These are phyloP conservation scores for Pittosporum tobira DNA, from an alignment of 129 eudicot genomes.

Conservation along the genomic window DNA sequence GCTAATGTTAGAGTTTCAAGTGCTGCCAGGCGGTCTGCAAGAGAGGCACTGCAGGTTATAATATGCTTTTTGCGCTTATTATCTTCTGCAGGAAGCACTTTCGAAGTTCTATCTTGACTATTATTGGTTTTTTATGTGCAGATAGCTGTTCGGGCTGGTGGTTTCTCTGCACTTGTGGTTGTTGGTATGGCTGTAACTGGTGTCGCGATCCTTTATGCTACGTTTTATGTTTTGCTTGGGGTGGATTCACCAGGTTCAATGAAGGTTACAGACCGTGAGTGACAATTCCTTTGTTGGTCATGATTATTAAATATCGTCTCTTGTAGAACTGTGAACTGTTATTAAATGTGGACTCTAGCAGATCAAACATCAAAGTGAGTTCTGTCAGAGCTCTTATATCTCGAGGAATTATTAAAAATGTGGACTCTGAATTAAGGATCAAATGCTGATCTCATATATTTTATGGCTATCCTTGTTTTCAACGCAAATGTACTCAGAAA, in stretches of 20 bases:
- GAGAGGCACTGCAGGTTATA: constrained; percentile 95
- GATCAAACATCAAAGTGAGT: not conserved
- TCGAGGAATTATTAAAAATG: no score
- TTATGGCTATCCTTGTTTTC: no score
- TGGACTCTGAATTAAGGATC: no score
- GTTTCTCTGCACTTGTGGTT: constrained; percentile 89
- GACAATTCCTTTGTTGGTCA: constrained; percentile 13
- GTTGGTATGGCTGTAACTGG: constrained; percentile 98
- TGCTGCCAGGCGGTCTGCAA: constrained; percentile 96
- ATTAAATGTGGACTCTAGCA: not conserved
- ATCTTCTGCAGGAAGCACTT: constrained; percentile 7
- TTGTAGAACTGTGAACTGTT: not conserved
- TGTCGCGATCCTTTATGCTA: constrained; percentile 84
- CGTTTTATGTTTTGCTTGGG: constrained; percentile 82
- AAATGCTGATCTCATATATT: no score
- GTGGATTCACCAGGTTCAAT: constrained; percentile 83
- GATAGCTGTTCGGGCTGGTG: constrained; percentile 98
- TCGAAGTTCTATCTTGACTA: constrained; percentile 14
- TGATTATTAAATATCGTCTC: not conserved
- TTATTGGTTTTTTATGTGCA: constrained; percentile 27
- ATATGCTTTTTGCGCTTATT: constrained; percentile 7
- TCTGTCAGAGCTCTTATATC: not conserved
- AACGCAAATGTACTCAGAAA: no score
- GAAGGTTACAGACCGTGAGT: constrained; percentile 94
- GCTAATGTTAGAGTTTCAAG: constrained; percentile 97